Percentiles rank a stretch among this genome's conserved stretches.
Conservation (phyloP, 2,329 filamentous ascomycete species). For the Botrytis squamosa region DNA sequence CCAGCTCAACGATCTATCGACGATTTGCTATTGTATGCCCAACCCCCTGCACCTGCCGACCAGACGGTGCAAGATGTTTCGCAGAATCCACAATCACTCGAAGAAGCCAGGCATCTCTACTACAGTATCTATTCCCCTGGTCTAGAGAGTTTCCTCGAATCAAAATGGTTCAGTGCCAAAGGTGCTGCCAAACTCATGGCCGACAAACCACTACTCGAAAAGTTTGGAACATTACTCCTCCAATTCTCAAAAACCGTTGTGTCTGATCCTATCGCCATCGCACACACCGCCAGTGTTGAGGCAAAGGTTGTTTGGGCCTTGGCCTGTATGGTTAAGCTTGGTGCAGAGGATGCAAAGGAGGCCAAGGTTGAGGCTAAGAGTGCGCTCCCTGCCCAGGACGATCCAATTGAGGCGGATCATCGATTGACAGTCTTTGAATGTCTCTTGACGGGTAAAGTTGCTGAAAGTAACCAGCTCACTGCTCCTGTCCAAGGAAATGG, state of each 20-base stretch:
- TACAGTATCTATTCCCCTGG: constrained; percentile 73
- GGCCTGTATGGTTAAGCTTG: constrained; percentile 45
- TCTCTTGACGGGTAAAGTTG: constrained; percentile 69
- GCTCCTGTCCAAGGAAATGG: constrained; percentile 49
- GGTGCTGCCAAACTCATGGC: constrained; percentile 46
- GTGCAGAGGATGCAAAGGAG: constrained; percentile 36
- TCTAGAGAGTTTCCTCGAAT: constrained; percentile 76
- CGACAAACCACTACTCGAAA: constrained; percentile 60
- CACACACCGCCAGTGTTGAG: constrained; percentile 55
- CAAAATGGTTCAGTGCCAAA: constrained; percentile 70
- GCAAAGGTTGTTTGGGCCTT: constrained; percentile 60
- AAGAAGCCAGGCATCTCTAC: constrained; percentile 71
- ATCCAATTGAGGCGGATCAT: constrained; percentile 62
- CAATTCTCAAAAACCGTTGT: constrained; percentile 49
- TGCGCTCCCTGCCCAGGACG: constrained; percentile 53
- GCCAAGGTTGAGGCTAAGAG: constrained; percentile 38
- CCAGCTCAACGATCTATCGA: constrained; percentile 68
- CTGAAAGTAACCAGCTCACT: constrained; percentile 58
- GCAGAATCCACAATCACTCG: constrained; percentile 48
- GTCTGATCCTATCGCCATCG: constrained; percentile 53
- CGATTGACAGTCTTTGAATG: constrained; percentile 75
- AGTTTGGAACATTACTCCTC: constrained; percentile 64
- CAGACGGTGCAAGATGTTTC: constrained; percentile 50
- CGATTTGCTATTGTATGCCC: constrained; percentile 65
- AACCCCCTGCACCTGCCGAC: constrained; percentile 52